These are phyloP conservation scores for Karstenula rhodostoma DNA, from an alignment of 2,329 filamentous ascomycete species.

Conservation along the genomic window DNA sequence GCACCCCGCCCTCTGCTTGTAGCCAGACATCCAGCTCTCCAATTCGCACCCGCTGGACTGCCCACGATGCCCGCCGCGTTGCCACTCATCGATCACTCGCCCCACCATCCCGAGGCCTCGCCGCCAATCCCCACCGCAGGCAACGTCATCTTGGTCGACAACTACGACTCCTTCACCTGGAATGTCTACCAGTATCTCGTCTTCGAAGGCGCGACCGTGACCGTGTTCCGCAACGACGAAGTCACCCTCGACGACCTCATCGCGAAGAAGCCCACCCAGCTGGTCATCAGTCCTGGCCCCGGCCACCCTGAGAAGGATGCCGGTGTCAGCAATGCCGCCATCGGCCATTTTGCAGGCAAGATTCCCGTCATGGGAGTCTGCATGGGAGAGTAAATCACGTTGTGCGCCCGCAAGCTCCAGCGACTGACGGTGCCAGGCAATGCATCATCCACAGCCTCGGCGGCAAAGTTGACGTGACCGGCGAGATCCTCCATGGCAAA, in stretches of 20 bases:
- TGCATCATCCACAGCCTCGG: constrained; percentile 96
- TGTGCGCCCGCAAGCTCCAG: not conserved
- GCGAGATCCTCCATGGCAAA: constrained; percentile 97
- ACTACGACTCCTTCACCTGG: constrained; percentile 99
- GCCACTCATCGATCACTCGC: constrained; percentile 79
- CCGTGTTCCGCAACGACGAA: constrained; percentile 91
- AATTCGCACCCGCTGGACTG: not conserved
- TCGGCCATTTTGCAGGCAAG: constrained; percentile 90
- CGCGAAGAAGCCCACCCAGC: constrained; percentile 84
- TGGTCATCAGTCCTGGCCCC: constrained; percentile 94
- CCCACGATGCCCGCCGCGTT: constrained; percentile 52
- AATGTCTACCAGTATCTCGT: constrained; percentile 99
- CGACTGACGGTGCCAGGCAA: constrained; percentile 64
- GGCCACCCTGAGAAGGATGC: constrained; percentile 92
- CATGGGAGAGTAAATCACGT: constrained; percentile 82
- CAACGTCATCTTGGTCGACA: constrained; percentile 95
- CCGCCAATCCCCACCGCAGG: constrained; percentile 78
- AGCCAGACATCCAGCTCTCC: not conserved
- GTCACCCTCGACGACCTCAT: constrained; percentile 85
- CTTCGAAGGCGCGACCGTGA: constrained; percentile 91
- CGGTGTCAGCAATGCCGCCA: constrained; percentile 90
- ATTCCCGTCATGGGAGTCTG: constrained; percentile 97
- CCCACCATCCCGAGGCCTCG: constrained; percentile 79
- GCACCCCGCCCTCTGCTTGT: not conserved
- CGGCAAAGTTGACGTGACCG: constrained; percentile 88